Conservation (phyloP, 768 basidiomycete species). For the Collybiopsis confluens region DNA sequence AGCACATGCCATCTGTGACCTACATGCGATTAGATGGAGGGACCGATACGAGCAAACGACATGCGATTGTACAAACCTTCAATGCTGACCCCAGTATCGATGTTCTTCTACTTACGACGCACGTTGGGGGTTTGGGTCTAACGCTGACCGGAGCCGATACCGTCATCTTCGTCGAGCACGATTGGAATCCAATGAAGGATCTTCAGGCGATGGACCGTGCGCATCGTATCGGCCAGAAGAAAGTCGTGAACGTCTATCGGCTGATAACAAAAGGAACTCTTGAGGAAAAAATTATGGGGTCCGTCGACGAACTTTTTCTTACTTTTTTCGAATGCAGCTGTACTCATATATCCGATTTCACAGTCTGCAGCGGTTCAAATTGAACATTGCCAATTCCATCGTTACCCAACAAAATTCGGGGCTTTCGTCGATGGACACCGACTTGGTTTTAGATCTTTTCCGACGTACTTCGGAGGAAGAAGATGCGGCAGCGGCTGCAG, state of each 20-base stretch:
- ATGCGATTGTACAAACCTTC: slow-evolving; percentile 97
- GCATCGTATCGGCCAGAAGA: slow-evolving; percentile 97
- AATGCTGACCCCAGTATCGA: slow-evolving; percentile 97
- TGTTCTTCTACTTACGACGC: slow-evolving; percentile 90
- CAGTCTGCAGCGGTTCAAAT: slow-evolving; percentile 96
- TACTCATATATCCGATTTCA: slow-evolving; percentile 7
- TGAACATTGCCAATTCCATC: slow-evolving; percentile 95
- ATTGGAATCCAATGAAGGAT: slow-evolving; percentile 99
- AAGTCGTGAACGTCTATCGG: slow-evolving; percentile 98
- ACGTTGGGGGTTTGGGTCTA: slow-evolving; percentile 93
- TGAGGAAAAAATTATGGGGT: slow-evolving; percentile 99
- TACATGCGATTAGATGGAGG: slow-evolving; percentile 98
- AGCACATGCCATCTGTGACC: slow-evolving; percentile 90
- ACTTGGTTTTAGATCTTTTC: slow-evolving; percentile 94
- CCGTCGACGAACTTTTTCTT: slow-evolving; percentile 20
- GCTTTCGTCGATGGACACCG: slow-evolving; percentile 93
- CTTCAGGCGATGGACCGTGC: slow-evolving; percentile 99
- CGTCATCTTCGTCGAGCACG: slow-evolving; percentile 98
- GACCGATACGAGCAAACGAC: slow-evolving; percentile 90
- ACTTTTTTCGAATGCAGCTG: neutral
- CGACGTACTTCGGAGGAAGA: slow-evolving; percentile 78
- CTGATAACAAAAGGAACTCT: slow-evolving; percentile 94
- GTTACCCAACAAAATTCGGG: slow-evolving; percentile 98
- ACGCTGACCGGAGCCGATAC: slow-evolving; percentile 98
- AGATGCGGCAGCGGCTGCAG: slow-evolving; percentile 46